phyloP scores from a whole-genome alignment of 805 yeast species.

The Starmera caribaea region DNA sequence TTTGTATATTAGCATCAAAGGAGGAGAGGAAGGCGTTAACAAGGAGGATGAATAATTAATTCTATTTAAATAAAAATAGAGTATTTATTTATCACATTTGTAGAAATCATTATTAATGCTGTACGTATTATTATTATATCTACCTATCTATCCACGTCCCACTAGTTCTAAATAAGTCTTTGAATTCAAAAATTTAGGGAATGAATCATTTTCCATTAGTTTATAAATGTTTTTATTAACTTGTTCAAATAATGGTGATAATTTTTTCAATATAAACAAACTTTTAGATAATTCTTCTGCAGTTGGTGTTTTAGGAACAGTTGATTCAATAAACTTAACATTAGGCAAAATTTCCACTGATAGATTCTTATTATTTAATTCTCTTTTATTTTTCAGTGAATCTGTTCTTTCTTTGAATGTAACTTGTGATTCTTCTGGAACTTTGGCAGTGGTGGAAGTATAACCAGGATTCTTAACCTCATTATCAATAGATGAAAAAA shows the following conservation, averaged over 20 bases:
- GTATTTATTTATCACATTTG: too few relatives aligned
- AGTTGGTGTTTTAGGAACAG: constrained; percentile 21
- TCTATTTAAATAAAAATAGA: too few relatives aligned
- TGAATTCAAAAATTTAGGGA: constrained; percentile 54
- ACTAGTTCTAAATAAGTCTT: constrained; percentile 24
- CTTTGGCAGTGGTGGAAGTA: too few relatives aligned
- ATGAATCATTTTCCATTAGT: constrained; percentile 65
- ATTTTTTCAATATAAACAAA: constrained; percentile 24
- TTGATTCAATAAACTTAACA: too few relatives aligned
- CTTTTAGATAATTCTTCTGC: constrained; percentile 23
- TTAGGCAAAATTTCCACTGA: constrained; percentile 9
- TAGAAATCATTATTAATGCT: too few relatives aligned
- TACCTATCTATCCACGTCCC: too few relatives aligned
- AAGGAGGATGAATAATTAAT: too few relatives aligned
- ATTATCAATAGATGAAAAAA: neutral
- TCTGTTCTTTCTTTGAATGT: neutral
- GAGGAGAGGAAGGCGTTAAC: too few relatives aligned
- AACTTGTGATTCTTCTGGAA: neutral
- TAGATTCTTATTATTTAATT: constrained; percentile 11
- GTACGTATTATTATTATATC: too few relatives aligned
- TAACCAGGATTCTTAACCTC: neutral
- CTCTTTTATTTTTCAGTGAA: constrained; percentile 1
- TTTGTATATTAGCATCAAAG: too few relatives aligned
- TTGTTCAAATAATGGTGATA: constrained; percentile 35
- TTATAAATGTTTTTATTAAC: constrained; percentile 40